Evolutionary conservation across 2,329 filamentous ascomycete species (phyloP).

Genomic region (Bertia moriformis): DNA sequence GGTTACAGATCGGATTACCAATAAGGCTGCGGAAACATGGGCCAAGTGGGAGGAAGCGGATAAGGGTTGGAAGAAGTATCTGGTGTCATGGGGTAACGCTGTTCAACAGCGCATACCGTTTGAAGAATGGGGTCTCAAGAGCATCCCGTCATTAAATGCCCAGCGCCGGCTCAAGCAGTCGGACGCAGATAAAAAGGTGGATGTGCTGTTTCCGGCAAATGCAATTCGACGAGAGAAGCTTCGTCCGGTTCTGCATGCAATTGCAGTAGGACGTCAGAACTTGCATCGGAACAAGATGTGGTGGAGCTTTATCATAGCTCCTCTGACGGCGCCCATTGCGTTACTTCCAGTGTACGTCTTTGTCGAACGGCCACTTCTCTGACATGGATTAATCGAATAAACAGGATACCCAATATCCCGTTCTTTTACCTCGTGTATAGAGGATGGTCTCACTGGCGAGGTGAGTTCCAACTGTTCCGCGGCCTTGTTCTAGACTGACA

Average conservation of each 20-base stretch:
- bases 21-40: constrained; percentile 1
- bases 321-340: not conserved
- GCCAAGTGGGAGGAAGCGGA: constrained; percentile 1
- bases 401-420: not conserved
- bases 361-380: too few species aligned
- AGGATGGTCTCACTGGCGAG: constrained; percentile 1
- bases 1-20: not conserved
- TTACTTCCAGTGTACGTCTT: not conserved
- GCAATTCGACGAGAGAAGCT: not conserved
- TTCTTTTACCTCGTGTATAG: not conserved
- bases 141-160: not conserved
- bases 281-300: not conserved
- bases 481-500: not conserved
- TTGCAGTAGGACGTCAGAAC: not conserved
- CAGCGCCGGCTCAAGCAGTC: not conserved
- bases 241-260: not conserved
- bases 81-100: not conserved
- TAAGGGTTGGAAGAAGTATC: constrained; percentile 1
- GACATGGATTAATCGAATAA: too few species aligned
- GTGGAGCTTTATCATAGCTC: not conserved
- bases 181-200: not conserved
- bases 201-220: not conserved
- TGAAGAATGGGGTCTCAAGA: constrained; percentile 1
- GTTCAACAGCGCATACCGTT: constrained; percentile 1
- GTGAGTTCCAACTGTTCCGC: not conserved